Base-by-base conservation (phyloP, 768 basidiomycete species). In the Neoboletus brunneissimus region DNA sequence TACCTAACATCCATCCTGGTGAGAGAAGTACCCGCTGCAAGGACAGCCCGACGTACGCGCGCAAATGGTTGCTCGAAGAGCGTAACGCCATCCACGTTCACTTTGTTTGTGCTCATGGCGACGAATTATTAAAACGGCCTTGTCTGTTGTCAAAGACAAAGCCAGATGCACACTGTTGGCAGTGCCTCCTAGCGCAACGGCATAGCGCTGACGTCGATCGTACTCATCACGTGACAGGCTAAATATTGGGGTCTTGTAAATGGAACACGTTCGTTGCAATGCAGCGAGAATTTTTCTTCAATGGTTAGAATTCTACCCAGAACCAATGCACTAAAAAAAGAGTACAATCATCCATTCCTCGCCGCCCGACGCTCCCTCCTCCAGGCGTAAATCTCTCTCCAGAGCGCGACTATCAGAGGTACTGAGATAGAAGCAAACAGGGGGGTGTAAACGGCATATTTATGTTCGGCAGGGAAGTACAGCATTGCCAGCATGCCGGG, bases 401-500 rank as follows among this genome's bases (percentile, higher is more conserved):
- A 59, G 12, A 88, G 77, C 1, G 90, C 85, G 3, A 90, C 85
- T 11, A 94, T 56, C 51, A 98, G 71, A 6, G 95, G 94, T 29
- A 95, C 87, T 3, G 90, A 79, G 8, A 94, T 82, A 47, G 93
- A 94, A 2, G 92, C 96, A 69, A 99, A 98, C 34, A 99, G 73
- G 0, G 97, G 96, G 0, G 92, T 88, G 70, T 98, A 98, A 10
- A 99, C 93, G 2, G 95, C 95, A 70, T 94, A 95, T 68, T 91
- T 98, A 76, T 98, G 97, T 68, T 98, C 97, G 20, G 93, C 87
- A 22, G 97, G 97, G 74, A 98, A 98, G 73, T 99, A 99, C 22
- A 99, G 79, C 67, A 98, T 74, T 15, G 93, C 94, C 63, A 98
- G 75, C 94, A 98, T 97, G 20, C 89, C 91, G 0, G 96, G 97